Evolutionary conservation across 1,139 yeast genomes (phyloP).

Genomic region (Yamadazyma friedrichii): DNA sequence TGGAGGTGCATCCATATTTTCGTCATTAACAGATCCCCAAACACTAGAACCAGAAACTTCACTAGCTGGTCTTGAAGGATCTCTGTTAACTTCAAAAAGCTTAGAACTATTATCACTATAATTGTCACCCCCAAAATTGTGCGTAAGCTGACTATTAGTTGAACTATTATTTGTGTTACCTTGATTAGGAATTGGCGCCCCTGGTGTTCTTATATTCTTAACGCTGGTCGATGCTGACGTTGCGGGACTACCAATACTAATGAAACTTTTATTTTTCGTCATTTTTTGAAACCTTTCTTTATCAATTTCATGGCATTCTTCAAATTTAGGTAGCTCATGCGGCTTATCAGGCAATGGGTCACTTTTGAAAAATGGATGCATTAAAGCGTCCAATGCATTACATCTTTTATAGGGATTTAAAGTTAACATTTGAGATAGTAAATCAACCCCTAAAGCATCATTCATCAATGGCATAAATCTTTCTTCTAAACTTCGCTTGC

Average conservation of each 20-base stretch:
- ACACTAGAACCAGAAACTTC: too few relatives aligned
- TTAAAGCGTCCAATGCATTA: conserved; percentile 77
- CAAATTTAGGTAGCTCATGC: conserved; percentile 63
- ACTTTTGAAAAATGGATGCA: conserved; percentile 63
- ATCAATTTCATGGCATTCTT: conserved; percentile 88
- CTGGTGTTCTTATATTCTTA: neutral
- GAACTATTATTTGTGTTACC: neutral
- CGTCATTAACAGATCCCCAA: too few relatives aligned
- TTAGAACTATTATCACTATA: neutral
- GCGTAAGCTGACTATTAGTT: neutral
- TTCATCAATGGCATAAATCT: conserved; percentile 36
- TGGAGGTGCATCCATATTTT: too few relatives aligned
- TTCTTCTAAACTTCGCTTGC: conserved; percentile 54
- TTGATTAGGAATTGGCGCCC: neutral
- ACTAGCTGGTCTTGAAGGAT: too few relatives aligned
- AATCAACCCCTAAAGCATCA: conserved; percentile 31
- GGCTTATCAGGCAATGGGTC: conserved; percentile 64
- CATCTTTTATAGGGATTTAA: conserved; percentile 70
- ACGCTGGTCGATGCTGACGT: too few relatives aligned
- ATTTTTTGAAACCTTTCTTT: conserved; percentile 54
- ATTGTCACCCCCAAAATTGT: neutral
- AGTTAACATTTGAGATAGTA: conserved; percentile 54
- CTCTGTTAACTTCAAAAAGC: too few relatives aligned
- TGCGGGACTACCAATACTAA: neutral
- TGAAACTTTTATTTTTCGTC: neutral